phyloP scores from a whole-genome alignment of 2,329 filamentous ascomycete genomes.

The Xylaria sp. region DNA sequence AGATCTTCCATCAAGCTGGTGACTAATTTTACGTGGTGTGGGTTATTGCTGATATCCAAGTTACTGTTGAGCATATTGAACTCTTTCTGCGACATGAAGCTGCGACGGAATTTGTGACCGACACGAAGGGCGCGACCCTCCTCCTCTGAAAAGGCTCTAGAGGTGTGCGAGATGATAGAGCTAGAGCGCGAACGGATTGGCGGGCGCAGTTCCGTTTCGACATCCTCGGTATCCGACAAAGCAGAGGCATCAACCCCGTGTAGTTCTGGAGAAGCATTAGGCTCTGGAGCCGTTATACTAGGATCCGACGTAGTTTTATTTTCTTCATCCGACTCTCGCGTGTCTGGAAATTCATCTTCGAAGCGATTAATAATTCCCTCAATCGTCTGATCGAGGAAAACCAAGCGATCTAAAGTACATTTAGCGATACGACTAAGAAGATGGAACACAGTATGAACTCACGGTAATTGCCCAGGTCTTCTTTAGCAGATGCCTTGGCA shows the following conservation, averaged over 20 bases:
- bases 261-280: conserved; percentile 48
- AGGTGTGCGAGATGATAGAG: conserved; percentile 62
- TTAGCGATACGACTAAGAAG: conserved; percentile 44
- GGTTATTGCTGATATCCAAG: conserved; percentile 63
- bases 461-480: conserved; percentile 80
- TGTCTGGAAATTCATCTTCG: conserved; percentile 96
- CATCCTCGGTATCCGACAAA: conserved; percentile 61
- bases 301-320: conserved; percentile 45
- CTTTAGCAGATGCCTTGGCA: conserved; percentile 73
- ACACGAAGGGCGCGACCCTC: conserved; percentile 67
- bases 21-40: conserved; percentile 64
- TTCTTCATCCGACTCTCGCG: conserved; percentile 61
- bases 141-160: conserved; percentile 65
- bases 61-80: conserved; percentile 61
- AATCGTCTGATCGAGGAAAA: conserved; percentile 89
- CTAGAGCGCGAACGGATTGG: conserved; percentile 62
- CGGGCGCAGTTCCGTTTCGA: conserved; percentile 58
- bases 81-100: conserved; percentile 64
- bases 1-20: conserved; percentile 72
- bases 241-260: conserved; percentile 53
- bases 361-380: conserved; percentile 94
- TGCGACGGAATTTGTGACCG: conserved; percentile 66
- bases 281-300: conserved; percentile 42
- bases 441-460: conserved; percentile 54
- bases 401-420: conserved; percentile 70